Conservation (phyloP, 2,329 filamentous ascomycete genomes). For the Didymella arachidicola region DNA sequence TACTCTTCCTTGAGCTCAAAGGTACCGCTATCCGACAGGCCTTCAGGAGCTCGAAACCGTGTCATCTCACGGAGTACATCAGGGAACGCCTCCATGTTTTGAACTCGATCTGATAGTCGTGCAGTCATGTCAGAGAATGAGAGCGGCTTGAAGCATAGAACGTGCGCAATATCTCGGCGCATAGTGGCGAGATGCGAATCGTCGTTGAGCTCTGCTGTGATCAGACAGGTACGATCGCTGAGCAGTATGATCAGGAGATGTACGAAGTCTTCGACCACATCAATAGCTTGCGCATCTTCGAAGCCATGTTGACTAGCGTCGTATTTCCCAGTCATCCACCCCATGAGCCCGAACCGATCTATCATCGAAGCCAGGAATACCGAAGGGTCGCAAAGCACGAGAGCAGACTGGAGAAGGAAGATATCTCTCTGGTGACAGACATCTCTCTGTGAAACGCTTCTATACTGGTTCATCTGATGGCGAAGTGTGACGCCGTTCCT, state of each 20-base stretch:
- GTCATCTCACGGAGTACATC: conserved; percentile 86
- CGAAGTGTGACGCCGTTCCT: conserved; percentile 94
- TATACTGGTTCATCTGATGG: conserved; percentile 93
- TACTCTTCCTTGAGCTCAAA: conserved; percentile 91
- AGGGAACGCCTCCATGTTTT: conserved; percentile 88
- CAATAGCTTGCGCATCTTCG: conserved; percentile 87
- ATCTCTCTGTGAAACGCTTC: conserved; percentile 86
- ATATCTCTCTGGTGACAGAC: conserved; percentile 95
- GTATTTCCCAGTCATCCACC: conserved; percentile 87
- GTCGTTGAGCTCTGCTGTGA: conserved; percentile 71
- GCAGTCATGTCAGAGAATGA: conserved; percentile 91
- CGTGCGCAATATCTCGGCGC: conserved; percentile 88
- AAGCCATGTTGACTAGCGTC: conserved; percentile 70
- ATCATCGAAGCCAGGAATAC: conserved; percentile 87
- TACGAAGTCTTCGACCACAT: conserved; percentile 94
- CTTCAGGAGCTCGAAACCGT: conserved; percentile 87
- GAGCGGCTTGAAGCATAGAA: conserved; percentile 93
- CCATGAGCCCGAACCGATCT: conserved; percentile 86
- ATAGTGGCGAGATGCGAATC: conserved; percentile 74
- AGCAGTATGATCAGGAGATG: conserved; percentile 90
- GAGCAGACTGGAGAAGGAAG: conserved; percentile 87
- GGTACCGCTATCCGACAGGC: conserved; percentile 88
- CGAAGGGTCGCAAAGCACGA: conserved; percentile 84
- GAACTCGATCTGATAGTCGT: conserved; percentile 86
- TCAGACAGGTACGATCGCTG: conserved; percentile 83